phyloP scores from a whole-genome alignment of 768 basidiomycete genomes.

The Podaxis sp. region DNA sequence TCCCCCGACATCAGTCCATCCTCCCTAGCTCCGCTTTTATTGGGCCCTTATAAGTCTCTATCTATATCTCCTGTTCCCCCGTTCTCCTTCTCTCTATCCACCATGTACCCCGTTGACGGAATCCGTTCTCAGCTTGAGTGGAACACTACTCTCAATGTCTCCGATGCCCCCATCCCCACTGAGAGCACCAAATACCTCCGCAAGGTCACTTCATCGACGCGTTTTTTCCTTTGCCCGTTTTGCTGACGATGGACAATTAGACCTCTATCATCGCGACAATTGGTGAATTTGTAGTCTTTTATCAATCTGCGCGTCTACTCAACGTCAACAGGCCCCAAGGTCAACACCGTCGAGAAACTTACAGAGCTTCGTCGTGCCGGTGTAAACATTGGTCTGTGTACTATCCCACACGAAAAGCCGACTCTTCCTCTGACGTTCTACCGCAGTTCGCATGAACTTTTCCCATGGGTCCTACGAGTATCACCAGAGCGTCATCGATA shows the following conservation, averaged over 20 bases:
- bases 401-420: background rate
- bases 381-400: conserved; percentile 89
- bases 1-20: conserved; percentile 24
- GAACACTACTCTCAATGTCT: conserved; percentile 80
- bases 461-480: conserved; percentile 99
- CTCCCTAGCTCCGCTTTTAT: conserved; percentile 21
- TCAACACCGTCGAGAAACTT: conserved; percentile 89
- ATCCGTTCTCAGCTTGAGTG: conserved; percentile 89
- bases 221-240: conserved; percentile 11
- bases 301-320: conserved; percentile 8
- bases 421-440: conserved; percentile 10
- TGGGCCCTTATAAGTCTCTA: conserved; percentile 14
- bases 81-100: conserved; percentile 26
- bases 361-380: conserved; percentile 83
- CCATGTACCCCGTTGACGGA: conserved; percentile 58
- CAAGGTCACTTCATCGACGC: conserved; percentile 60
- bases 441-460: conserved; percentile 98
- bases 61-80: conserved; percentile 13
- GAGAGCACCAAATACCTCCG: conserved; percentile 84
- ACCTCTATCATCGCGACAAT: conserved; percentile 99
- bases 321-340: conserved; percentile 76
- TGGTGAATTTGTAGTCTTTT: conserved; percentile 48
- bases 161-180: conserved; percentile 67
- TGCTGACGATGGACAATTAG: conserved; percentile 39
- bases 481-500: conserved; percentile 99